Evolutionary conservation across 2,329 filamentous ascomycete genomes (phyloP), one percentile per base, ranked within the genome.

Genomic region (Pseudopyricularia javanii): DNA sequence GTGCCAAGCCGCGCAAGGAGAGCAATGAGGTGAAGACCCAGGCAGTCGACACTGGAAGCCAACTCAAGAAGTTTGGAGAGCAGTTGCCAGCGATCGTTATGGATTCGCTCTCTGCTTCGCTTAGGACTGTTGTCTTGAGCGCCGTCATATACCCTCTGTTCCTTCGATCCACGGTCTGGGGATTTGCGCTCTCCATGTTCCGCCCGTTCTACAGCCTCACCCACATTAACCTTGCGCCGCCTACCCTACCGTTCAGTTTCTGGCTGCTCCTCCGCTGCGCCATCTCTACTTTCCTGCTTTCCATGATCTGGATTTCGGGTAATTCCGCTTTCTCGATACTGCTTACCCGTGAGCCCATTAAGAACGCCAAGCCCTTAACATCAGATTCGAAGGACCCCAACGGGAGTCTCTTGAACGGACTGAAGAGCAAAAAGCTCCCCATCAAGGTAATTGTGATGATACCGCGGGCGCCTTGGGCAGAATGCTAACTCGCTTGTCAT

Each of bases 321-420:
- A 94, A 93, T 63, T 71, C 79, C 28, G 79, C 86, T 26, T 95
- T 96, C 64, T 85, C 85, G 5, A 69, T 83, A n/a, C 90, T 89
- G 66, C 80, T 95, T 62, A 81, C 83, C 26, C 84, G 86, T 64
- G 82, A 86, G 60, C 91, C 91, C 1, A 65, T 95, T 52, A 95
- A 95, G 71, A 87, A 87, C 59, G 84, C 79, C n/a, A 79, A 84
- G 61, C 90, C 91, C 4, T 77, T 97, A 53, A 95, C 89, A 0
- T 78, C 79, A 17, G 87, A 91, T 59, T 88, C 89, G 15, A 93
- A 88, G 63, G 91, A 96, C 66, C 88, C 91, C 1, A 97, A 95
- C 62, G 90, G 89, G 34, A 95, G 88, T 63, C 74, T 97, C 28
- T 66, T 97, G 49, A 89, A 83, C 54, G 91, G 91, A 0, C 67